Conservation (phyloP, 371 early-diverging fungal species). For the Parasitella parasitica region DNA sequence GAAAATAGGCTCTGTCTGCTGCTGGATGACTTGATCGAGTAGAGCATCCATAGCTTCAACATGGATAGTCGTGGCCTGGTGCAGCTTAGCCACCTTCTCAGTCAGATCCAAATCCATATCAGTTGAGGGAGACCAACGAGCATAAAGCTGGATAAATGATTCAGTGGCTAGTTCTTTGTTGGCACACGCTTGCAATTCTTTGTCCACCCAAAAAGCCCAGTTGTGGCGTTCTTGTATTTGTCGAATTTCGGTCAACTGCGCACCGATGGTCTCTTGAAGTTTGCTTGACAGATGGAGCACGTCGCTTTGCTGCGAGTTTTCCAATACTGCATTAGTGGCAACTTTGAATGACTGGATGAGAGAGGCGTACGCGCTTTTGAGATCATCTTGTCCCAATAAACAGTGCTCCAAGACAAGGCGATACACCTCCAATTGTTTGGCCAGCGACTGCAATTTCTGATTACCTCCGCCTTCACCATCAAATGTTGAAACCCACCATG, state of each 20-base stretch:
- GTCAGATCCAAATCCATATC: not conserved
- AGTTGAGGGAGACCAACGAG: slow-evolving; percentile 21
- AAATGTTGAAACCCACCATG: slow-evolving; percentile 15
- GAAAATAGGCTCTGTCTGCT: slow-evolving; percentile 5
- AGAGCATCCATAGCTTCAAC: not conserved
- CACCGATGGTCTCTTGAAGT: slow-evolving; percentile 9
- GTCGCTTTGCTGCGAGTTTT: not conserved
- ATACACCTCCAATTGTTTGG: not conserved
- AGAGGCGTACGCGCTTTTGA: not conserved
- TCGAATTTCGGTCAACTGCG: slow-evolving; percentile 14
- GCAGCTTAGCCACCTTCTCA: not conserved
- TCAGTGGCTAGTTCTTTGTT: slow-evolving; percentile 18
- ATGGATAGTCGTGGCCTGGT: not conserved
- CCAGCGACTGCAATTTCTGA: not conserved
- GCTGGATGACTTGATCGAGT: not conserved
- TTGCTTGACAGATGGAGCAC: slow-evolving; percentile 2
- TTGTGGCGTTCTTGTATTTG: slow-evolving; percentile 7
- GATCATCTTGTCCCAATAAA: not conserved
- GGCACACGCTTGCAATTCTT: slow-evolving; percentile 4
- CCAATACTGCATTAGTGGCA: not conserved
- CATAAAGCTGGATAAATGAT: slow-evolving; percentile 12
- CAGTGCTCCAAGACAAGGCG: not conserved
- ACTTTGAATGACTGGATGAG: not conserved
- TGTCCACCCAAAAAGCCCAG: slow-evolving; percentile 22
- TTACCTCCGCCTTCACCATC: slow-evolving; percentile 1